Percentiles rank a stretch among this genome's conserved stretches.
These are phyloP conservation scores for Tetracladium maxilliforme DNA, from an alignment of 2,329 filamentous ascomycete species.

Conservation along the genomic window DNA sequence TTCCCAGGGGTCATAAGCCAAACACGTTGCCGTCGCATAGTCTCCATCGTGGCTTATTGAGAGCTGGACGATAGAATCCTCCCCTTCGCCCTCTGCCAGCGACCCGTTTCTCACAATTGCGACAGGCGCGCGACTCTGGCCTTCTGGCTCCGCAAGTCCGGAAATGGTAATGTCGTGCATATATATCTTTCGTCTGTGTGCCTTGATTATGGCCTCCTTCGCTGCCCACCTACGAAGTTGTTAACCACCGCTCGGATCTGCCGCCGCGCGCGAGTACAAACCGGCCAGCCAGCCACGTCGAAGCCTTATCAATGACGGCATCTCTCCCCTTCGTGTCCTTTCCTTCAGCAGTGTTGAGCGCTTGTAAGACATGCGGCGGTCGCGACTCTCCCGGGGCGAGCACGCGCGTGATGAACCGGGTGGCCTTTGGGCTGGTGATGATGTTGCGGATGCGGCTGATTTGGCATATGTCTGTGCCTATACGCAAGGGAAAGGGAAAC, in stretches of 20 bases:
- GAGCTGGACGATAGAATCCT: slow-evolving; percentile 41
- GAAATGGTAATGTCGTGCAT: slow-evolving; percentile 42
- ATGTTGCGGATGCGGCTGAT: slow-evolving; percentile 1
- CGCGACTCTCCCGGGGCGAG: neutral
- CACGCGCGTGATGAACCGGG: neutral
- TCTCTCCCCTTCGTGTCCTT: neutral
- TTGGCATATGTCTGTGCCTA: slow-evolving; percentile 2
- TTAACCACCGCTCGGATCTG: neutral
- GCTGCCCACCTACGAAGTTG: slow-evolving; percentile 43
- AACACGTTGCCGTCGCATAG: slow-evolving; percentile 59
- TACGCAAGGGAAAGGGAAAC: slow-evolving; percentile 1
- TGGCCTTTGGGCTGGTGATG: slow-evolving; percentile 1
- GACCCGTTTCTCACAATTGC: slow-evolving; percentile 9
- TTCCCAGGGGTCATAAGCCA: slow-evolving; percentile 24
- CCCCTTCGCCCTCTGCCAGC: slow-evolving; percentile 11
- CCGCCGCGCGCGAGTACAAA: slow-evolving; percentile 3
- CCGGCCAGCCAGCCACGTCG: slow-evolving; percentile 1
- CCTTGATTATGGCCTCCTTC: slow-evolving; percentile 65
- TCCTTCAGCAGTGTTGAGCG: neutral
- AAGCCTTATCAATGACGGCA: neutral
- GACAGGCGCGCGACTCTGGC: slow-evolving; percentile 6
- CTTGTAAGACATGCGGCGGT: neutral
- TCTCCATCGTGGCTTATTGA: slow-evolving; percentile 82
- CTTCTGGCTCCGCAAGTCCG: slow-evolving; percentile 1
- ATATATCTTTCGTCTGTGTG: slow-evolving; percentile 46